Evolutionary conservation across 2,329 filamentous ascomycete species (phyloP), one percentile per base, ranked within the genome.

Genomic region (Arachnopeziza araneosa): DNA sequence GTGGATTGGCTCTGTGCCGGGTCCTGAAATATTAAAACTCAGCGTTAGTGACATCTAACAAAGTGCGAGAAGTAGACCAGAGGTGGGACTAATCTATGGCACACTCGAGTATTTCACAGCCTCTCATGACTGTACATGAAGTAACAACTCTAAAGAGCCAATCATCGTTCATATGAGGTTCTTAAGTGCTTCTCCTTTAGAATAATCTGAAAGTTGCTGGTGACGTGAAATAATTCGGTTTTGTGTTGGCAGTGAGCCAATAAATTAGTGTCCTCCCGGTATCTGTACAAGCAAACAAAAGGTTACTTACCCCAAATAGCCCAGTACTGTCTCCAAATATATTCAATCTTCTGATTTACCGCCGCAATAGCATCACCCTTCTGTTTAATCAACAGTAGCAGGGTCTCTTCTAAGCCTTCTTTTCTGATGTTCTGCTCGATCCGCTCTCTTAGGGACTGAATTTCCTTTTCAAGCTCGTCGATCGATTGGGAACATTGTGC

Each of bases 261-360:
- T 4, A 30, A 30, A 5, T 30, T 5, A 30, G 4, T 30, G 4
- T 30, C 9, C 26, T 30, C 9, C 17, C 36, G 10, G 36, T 17
- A 14, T 44, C 6, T 19, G 36, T 17, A 32, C 14, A 12, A 44
- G 36, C 3, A 44, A 44, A 44, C 17, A 44, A 44, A 44, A 19
- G 2, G 17, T 51, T 14, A 32, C 30, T 32, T 32, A 14, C 67
- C 69, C 69, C 68, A 71, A 26, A 70, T 63, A 10, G 58, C 68
- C 67, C 67, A 71, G 58, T 67, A 62, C 44, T 56, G 51, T 49
- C 60, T 50, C 67, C 67, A 70, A 17, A 61, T 65, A 23, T 59
- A 55, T n/a, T 60, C 30, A 24, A 64, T 60, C 26, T 61, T 62
- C 21, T 57, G 36, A 53, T 66, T 61, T 32, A 57, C 56, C 9